These are phyloP conservation scores for Fragosphaeria purpurea DNA, from an alignment of 2,329 filamentous ascomycete genomes.

Conservation along the genomic window DNA sequence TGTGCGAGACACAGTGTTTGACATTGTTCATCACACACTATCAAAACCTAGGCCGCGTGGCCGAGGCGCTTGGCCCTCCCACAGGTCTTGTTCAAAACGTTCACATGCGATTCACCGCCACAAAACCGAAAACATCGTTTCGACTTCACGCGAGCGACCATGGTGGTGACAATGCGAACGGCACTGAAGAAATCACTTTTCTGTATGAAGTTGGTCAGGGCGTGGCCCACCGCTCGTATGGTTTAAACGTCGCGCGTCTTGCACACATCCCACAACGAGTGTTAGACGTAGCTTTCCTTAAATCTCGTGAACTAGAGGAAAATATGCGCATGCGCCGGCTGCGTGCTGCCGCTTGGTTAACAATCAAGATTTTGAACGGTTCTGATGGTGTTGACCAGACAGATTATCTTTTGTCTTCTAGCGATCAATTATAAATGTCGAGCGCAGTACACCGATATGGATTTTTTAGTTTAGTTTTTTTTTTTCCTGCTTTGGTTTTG, in stretches of 20 bases:
- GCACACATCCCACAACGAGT: slow-evolving; percentile 70
- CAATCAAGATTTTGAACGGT: slow-evolving; percentile 31
- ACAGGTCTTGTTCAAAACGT: slow-evolving; percentile 64
- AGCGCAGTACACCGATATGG: too few species aligned
- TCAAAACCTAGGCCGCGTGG: slow-evolving; percentile 67
- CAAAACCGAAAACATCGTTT: neutral
- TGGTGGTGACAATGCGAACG: slow-evolving; percentile 1
- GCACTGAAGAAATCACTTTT: slow-evolving; percentile 74
- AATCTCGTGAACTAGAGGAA: slow-evolving; percentile 72
- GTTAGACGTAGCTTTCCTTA: slow-evolving; percentile 67
- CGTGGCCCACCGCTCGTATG: slow-evolving; percentile 88
- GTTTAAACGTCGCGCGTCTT: slow-evolving; percentile 81
- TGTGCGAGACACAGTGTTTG: slow-evolving; percentile 62
- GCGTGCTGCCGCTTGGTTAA: slow-evolving; percentile 32
- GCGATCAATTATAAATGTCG: slow-evolving; percentile 44
- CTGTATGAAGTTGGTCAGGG: slow-evolving; percentile 87
- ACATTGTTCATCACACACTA: slow-evolving; percentile 98
- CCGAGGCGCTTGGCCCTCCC: slow-evolving; percentile 47
- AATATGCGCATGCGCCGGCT: slow-evolving; percentile 56
- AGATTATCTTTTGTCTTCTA: slow-evolving; percentile 42
- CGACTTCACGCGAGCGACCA: too few species aligned
- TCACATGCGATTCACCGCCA: slow-evolving; percentile 74
- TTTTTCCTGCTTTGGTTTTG: too few species aligned
- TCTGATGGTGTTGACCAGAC: slow-evolving; percentile 29
- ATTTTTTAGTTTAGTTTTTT: too few species aligned